Evolutionary conservation across 148 eudicot genomes (phyloP).

Genomic region (Nyssa sinensis): DNA sequence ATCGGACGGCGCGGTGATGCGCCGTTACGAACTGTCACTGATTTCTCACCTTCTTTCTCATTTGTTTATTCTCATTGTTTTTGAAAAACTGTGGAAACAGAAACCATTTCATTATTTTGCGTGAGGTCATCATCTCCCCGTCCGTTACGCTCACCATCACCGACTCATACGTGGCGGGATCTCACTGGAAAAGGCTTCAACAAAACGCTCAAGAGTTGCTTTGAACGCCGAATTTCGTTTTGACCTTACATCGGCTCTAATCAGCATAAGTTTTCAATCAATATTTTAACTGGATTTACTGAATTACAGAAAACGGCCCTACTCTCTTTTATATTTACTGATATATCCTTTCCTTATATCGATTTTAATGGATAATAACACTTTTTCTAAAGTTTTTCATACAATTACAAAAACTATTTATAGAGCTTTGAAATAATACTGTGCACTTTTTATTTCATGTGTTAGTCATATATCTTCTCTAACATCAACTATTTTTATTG

Average conservation of each 20-base stretch:
- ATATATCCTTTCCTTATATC: background rate
- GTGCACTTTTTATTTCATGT: too few species aligned
- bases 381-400: too few species aligned
- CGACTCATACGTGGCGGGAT: background rate
- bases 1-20: constrained; percentile 56
- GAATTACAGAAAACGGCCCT: too few species aligned
- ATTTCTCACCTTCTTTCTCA: constrained; percentile 3
- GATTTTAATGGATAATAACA: too few species aligned
- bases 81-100: background rate
- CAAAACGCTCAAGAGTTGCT: constrained; percentile 9
- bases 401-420: too few species aligned
- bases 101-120: background rate
- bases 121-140: constrained; percentile 17
- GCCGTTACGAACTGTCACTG: constrained; percentile 13
- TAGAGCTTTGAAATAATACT: too few species aligned
- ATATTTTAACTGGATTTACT: too few species aligned
- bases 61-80: too few species aligned
- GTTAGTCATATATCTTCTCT: too few species aligned
- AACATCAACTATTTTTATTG: too few species aligned
- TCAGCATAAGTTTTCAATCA: background rate
- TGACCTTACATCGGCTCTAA: constrained; percentile 13
- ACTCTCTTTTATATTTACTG: background rate
- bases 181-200: background rate
- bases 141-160: constrained; percentile 13
- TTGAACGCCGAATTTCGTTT: constrained; percentile 25